A percentile compares a stretch with the other conserved stretches of the same genome.
These are phyloP conservation scores for Nemophila menziesii DNA, from an alignment of 257 asterid genomes.

Conservation along the genomic window DNA sequence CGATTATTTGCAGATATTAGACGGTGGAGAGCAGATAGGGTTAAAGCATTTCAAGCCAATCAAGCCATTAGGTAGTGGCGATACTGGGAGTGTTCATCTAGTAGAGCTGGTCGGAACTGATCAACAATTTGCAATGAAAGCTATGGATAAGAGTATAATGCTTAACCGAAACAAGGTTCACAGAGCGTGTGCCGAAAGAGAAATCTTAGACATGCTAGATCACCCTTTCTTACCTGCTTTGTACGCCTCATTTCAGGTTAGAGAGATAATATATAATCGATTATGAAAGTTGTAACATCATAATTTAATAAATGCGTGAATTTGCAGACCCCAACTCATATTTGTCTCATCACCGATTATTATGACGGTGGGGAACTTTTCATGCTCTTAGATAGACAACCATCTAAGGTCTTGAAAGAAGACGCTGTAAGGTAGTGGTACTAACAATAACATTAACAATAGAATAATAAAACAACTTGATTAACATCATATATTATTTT, in stretches of 20 bases:
- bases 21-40: slow-evolving; percentile 63
- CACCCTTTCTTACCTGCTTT: slow-evolving; percentile 99
- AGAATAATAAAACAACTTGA: not conserved
- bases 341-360: slow-evolving; percentile 84
- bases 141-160: slow-evolving; percentile 95
- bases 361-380: slow-evolving; percentile 94
- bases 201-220: slow-evolving; percentile 90
- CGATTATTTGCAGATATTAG: slow-evolving; percentile 41
- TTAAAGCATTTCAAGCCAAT: slow-evolving; percentile 87
- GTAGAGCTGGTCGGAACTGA: slow-evolving; percentile 86
- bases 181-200: slow-evolving; percentile 99
- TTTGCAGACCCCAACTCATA: slow-evolving; percentile 84
- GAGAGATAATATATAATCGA: no score
- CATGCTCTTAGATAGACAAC: slow-evolving; percentile 77
- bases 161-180: slow-evolving; percentile 96
- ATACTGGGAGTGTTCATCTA: slow-evolving; percentile 94
- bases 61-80: slow-evolving; percentile 96
- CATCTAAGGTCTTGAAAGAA: slow-evolving; percentile 74
- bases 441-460: not conserved
- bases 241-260: slow-evolving; percentile 96
- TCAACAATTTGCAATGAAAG: slow-evolving; percentile 83
- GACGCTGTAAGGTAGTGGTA: slow-evolving; percentile 83
- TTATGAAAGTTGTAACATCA: slow-evolving; percentile 7
- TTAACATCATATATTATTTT: slow-evolving; percentile 1
- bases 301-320: slow-evolving; percentile 10